Conservation (phyloP, 2,329 filamentous ascomycete genomes). For the Myriosclerotinia duriaeana region DNA sequence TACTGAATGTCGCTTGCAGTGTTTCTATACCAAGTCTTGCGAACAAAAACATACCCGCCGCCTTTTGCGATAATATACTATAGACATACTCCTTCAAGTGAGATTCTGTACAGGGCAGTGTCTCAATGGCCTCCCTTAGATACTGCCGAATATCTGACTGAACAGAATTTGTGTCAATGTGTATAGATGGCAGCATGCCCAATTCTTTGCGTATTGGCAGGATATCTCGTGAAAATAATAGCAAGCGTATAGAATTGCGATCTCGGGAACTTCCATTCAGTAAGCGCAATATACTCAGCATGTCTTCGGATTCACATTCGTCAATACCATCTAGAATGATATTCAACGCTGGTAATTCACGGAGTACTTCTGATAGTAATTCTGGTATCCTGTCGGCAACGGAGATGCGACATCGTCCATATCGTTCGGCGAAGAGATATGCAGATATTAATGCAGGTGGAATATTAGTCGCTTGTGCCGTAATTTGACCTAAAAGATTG, state of each 20-base stretch:
- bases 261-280: slow-evolving; percentile 1
- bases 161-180: slow-evolving; percentile 6
- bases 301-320: slow-evolving; percentile 19
- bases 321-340: slow-evolving; percentile 22
- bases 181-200: slow-evolving; percentile 1
- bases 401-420: slow-evolving; percentile 22
- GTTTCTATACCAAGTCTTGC: slow-evolving; percentile 19
- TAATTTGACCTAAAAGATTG: slow-evolving; percentile 19
- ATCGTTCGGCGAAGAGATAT: slow-evolving; percentile 16
- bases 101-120: slow-evolving; percentile 18
- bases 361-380: slow-evolving; percentile 10
- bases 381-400: slow-evolving; percentile 15
- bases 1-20: slow-evolving; percentile 18
- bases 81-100: slow-evolving; percentile 22
- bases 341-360: slow-evolving; percentile 4
- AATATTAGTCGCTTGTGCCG: background rate
- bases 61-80: slow-evolving; percentile 15
- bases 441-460: slow-evolving; percentile 16
- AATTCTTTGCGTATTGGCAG: slow-evolving; percentile 18
- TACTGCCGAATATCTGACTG: slow-evolving; percentile 18
- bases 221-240: slow-evolving; percentile 22
- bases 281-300: slow-evolving; percentile 17
- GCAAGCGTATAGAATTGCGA: slow-evolving; percentile 7
- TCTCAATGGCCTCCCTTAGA: slow-evolving; percentile 18
- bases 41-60: slow-evolving; percentile 23